Evolutionary conservation across 257 asterid species (phyloP).

Genomic region (Primulina tabacum): DNA sequence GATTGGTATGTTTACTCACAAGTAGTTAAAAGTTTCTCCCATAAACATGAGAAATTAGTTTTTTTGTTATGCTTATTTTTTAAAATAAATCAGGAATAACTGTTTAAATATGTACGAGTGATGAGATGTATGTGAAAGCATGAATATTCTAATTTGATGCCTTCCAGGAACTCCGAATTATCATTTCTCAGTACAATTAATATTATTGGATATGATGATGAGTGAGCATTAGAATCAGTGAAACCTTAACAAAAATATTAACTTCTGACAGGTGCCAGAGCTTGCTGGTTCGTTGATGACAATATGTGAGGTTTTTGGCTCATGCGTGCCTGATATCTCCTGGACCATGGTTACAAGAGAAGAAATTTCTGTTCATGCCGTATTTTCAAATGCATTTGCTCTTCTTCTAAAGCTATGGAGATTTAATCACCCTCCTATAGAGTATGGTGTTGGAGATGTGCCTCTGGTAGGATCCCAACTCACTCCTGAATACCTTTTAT

Average conservation of each 20-base stretch:
- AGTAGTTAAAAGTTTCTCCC: neutral
- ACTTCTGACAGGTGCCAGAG: constrained; percentile 76
- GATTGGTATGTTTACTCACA: constrained; percentile 56
- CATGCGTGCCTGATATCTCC: constrained; percentile 69
- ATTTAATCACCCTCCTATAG: constrained; percentile 89
- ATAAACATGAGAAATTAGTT: neutral
- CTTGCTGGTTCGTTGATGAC: constrained; percentile 92
- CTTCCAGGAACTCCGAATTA: neutral
- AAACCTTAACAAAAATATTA: constrained; percentile 1
- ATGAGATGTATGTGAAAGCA: neutral
- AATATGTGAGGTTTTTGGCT: constrained; percentile 87
- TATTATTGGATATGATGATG: neutral
- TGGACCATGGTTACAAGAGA: constrained; percentile 73
- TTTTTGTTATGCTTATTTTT: neutral
- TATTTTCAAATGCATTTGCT: constrained; percentile 93
- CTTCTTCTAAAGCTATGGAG: constrained; percentile 93
- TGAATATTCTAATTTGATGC: neutral
- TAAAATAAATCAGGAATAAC: neutral
- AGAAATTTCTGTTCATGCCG: constrained; percentile 77
- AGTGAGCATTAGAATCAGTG: neutral
- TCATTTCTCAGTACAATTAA: neutral
- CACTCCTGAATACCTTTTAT: constrained; percentile 85
- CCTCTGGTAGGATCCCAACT: constrained; percentile 94
- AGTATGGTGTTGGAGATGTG: constrained; percentile 87
- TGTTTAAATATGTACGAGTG: neutral